Evolutionary conservation across 139 green algal species (phyloP), one percentile per base, ranked within the genome.

Genomic region (Picocystis salinarum): DNA sequence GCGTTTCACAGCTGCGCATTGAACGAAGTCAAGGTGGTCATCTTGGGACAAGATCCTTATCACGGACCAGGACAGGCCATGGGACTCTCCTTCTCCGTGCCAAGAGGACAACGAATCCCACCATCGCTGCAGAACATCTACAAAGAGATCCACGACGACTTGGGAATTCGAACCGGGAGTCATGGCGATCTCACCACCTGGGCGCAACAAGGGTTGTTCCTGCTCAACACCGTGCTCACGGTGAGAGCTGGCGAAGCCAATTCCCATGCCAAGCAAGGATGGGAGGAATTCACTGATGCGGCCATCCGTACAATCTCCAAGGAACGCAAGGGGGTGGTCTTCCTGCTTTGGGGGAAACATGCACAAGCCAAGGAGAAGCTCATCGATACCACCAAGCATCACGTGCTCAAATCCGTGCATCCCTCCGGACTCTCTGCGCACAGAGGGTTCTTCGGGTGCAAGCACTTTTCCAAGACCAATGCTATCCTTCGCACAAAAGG

Each of bases 171-270:
- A 1, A 46, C 52, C 26, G 67, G 73, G 9, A 37, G 33, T 10
- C 70, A 87, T 52, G 80, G 80, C 20, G 53, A 77, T 55, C 58
- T 91, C 22, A 45, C 69, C 19, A 70, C 75, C 50, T 71, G 60
- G 65, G 53, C 51, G 12, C 28, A 56, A 6, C 68, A 77, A 48
- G 78, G 86, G 4, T 80, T 96, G 54, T 64, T 96, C 28, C 66
- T 96, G 46, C 73, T 98, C 28, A 98, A 98, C 47, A 74, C 84
- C 4, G 57, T 71, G 39, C 67, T 98, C 28, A 96, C 82, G 9
- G 88, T 94, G 58, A 61, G 75, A 1, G 70, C 69, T 11, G 41
- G 41, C 11, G 27, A 69, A 29, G 74, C 84, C 33, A 80, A 78
- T 40, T 91, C 75, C 15, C 86, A 97, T 54, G 50, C 56, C 34